These are phyloP conservation scores for Trichocladium uniseriatum DNA, from an alignment of 495 filamentous ascomycete genomes.

Conservation along the genomic window DNA sequence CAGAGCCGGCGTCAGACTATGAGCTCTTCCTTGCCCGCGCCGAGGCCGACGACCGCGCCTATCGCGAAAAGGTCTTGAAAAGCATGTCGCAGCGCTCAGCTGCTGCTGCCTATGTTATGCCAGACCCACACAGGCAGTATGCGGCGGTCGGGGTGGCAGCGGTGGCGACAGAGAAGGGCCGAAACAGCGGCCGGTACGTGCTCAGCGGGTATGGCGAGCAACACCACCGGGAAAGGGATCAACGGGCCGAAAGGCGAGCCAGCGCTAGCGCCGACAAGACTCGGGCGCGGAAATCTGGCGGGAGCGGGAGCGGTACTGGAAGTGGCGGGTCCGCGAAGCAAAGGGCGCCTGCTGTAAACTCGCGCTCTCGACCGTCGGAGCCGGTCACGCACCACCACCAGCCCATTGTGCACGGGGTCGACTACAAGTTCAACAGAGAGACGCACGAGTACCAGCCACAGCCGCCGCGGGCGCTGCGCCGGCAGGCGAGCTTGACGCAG, in stretches of 20 bases:
- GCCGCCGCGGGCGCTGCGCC: constrained; percentile 12
- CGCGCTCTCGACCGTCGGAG: no score
- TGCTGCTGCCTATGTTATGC: constrained; percentile 1
- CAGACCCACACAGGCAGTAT: constrained; percentile 19
- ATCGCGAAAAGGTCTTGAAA: constrained; percentile 8
- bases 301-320: no score
- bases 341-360: no score
- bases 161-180: not conserved
- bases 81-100: constrained; percentile 9
- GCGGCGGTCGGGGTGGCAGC: not conserved
- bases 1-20: constrained; percentile 16
- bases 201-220: not conserved
- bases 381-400: no score
- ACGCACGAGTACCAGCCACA: constrained; percentile 3
- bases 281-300: no score
- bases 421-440: no score
- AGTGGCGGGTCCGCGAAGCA: no score
- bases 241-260: no score
- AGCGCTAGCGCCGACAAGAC: not conserved
- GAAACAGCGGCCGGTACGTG: constrained; percentile 3
- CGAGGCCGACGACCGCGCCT: constrained; percentile 18
- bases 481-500: constrained; percentile 22
- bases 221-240: not conserved
- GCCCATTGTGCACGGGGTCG: no score
- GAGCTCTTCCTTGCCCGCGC: constrained; percentile 25